These are phyloP conservation scores for Lactarius pseudohatsudake DNA, from an alignment of 768 basidiomycete genomes.

Conservation along the genomic window DNA sequence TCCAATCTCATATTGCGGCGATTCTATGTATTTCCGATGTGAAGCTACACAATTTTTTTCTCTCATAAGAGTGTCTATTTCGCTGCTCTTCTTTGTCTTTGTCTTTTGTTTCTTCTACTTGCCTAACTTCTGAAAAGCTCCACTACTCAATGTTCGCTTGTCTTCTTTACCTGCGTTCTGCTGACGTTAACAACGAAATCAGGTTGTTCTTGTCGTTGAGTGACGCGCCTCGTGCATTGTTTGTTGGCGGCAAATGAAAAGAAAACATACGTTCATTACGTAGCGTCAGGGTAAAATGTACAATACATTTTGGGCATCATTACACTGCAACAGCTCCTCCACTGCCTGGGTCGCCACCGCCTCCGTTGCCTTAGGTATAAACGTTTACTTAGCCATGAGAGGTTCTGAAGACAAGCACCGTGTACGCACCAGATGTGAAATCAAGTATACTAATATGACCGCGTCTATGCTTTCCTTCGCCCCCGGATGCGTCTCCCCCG, in stretches of 20 bases:
- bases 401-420: not conserved
- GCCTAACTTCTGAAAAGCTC: conserved; percentile 24
- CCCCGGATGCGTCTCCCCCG: conserved; percentile 35
- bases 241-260: not conserved
- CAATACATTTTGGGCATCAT: not conserved
- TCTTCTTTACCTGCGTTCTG: conserved; percentile 5
- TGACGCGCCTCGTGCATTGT: not conserved
- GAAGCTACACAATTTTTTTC: conserved; percentile 10
- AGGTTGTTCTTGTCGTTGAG: conserved; percentile 9
- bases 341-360: conserved; percentile 22
- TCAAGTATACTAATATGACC: conserved; percentile 30
- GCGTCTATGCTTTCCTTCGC: conserved; percentile 16
- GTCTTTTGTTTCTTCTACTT: conserved; percentile 42
- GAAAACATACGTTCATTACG: not conserved
- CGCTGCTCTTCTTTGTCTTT: conserved; percentile 13
- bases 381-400: not conserved
- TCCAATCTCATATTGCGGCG: conserved; percentile 14
- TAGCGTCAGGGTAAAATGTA: not conserved
- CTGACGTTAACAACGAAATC: conserved; percentile 23
- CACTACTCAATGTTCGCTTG: conserved; percentile 12
- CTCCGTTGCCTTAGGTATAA: conserved; percentile 17
- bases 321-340: conserved; percentile 16
- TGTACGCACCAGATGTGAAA: conserved; percentile 34
- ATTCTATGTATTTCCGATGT: conserved; percentile 18
- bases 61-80: conserved; percentile 18